phyloP scores from a whole-genome alignment of 2,329 filamentous ascomycete genomes.

The Monosporascus sp. region DNA sequence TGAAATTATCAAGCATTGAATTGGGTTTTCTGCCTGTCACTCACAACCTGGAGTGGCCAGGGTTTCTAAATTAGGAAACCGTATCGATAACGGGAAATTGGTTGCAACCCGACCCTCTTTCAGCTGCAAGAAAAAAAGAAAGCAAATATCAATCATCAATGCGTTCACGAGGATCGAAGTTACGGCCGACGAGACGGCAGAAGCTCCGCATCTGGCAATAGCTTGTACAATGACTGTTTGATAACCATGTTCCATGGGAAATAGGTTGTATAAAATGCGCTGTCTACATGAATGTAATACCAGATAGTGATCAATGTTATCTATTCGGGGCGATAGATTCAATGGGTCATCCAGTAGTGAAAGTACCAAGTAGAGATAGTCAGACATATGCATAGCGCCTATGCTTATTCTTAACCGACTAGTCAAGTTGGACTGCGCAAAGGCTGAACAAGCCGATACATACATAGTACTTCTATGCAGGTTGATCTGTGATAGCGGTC shows the following conservation, averaged over 20 bases:
- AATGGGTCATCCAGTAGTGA: too few relatives aligned
- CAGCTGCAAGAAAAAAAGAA: neutral
- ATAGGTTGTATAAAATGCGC: too few relatives aligned
- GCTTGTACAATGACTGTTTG: neutral
- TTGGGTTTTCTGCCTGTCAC: neutral
- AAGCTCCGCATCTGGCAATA: neutral
- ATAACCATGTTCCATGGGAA: neutral
- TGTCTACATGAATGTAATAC: too few relatives aligned
- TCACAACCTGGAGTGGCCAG: neutral
- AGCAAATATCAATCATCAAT: neutral
- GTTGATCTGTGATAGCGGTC: too few relatives aligned
- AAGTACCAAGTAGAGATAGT: too few relatives aligned
- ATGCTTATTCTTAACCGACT: too few relatives aligned
- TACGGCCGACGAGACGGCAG: neutral
- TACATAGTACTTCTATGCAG: too few relatives aligned
- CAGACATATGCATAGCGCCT: too few relatives aligned
- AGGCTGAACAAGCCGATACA: too few relatives aligned
- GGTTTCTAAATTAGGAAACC: slow-evolving; percentile 1
- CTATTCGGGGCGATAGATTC: too few relatives aligned
- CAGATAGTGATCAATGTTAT: too few relatives aligned
- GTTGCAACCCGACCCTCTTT: neutral
- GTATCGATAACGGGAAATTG: slow-evolving; percentile 1
- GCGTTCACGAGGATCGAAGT: neutral
- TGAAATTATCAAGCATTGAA: neutral
- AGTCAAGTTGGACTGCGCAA: too few relatives aligned